Evolutionary conservation across 495 filamentous ascomycete species (phyloP), one percentile per base, ranked within the genome.

Genomic region (Cenococcum geophilum): DNA sequence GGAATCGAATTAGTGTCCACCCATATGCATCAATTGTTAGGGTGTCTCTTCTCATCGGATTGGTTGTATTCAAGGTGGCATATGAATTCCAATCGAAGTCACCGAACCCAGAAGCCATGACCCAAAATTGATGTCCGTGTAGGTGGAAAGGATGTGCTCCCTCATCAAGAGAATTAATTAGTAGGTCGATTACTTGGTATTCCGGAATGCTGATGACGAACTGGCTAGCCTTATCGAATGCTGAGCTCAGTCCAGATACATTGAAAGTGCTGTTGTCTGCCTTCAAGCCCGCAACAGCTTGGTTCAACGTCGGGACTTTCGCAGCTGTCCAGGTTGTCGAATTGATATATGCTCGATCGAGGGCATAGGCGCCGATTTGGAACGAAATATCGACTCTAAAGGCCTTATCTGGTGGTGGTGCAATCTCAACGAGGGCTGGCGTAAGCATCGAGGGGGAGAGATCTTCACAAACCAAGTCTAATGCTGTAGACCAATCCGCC

Each of bases 61-160:
- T 74, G 58, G 53, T 70, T 14, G 53, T 61, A 11, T 71, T 60
- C 4, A 27, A 55, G 5, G 21, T n/a, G 0, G 61, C 60, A 10
- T 53, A 40, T 9, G 54, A 62, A 40, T 35, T 56, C 14, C 32
- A 58, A 32, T 71, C 61, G 55, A 72, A 72, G n/a, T 43, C 45
- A 34, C 70, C 68, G 25, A 36, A 21, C 8, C 70, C 70, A 5
- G 45, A 5, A 42, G 64, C 72, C 34, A 74, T 67, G 50, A 73
- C 60, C 60, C 63, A 73, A 62, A 71, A 74, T 47, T 74, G 71
- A 55, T 74, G 72, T 9, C 72, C 72, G 55, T 74, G 72, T 11
- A 74, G 54, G 59, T 74, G 72, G 35, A 74, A 70, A 16, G 68
- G 40, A 18, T 45, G 40, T 16, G 40, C 40, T 4, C 40, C 40